Evolutionary conservation across 257 asterid species (phyloP).

Genomic region (Eucommia ulmoides): DNA sequence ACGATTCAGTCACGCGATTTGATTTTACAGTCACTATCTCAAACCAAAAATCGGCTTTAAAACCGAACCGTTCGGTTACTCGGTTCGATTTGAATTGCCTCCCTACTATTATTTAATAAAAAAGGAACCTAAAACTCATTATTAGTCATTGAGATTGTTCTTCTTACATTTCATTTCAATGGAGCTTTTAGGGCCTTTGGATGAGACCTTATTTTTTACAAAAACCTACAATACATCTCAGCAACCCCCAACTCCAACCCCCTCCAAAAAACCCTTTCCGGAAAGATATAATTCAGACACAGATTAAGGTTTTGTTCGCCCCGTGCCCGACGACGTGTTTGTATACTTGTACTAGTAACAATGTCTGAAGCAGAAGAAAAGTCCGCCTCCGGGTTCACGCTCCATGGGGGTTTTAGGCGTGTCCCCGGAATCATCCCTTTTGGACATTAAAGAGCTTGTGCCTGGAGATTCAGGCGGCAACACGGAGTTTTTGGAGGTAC

Average conservation of each 20-base stretch:
- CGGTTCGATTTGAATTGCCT: no score
- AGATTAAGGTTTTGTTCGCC: no score
- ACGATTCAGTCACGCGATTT: no score
- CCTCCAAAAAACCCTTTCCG: neutral
- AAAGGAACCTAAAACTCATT: no score
- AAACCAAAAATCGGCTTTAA: no score
- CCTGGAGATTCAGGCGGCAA: constrained; percentile 94
- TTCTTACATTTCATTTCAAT: neutral
- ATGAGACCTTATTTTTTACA: neutral
- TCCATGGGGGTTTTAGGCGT: constrained; percentile 39
- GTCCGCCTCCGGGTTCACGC: constrained; percentile 35
- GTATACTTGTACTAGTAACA: constrained; percentile 15
- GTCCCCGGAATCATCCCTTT: constrained; percentile 39
- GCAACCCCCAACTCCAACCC: neutral
- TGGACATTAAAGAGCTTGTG: constrained; percentile 75
- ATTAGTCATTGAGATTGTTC: no score
- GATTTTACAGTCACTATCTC: no score
- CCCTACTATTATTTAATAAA: no score
- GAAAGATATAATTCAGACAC: constrained; percentile 2
- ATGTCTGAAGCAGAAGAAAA: constrained; percentile 64
- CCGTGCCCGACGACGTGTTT: no score
- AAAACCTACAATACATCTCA: neutral
- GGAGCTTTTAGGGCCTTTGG: neutral
- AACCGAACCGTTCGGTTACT: no score
- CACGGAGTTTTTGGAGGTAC: constrained; percentile 46